Conservation (phyloP, 306 rosid species). For the Leucaena leucocephala region DNA sequence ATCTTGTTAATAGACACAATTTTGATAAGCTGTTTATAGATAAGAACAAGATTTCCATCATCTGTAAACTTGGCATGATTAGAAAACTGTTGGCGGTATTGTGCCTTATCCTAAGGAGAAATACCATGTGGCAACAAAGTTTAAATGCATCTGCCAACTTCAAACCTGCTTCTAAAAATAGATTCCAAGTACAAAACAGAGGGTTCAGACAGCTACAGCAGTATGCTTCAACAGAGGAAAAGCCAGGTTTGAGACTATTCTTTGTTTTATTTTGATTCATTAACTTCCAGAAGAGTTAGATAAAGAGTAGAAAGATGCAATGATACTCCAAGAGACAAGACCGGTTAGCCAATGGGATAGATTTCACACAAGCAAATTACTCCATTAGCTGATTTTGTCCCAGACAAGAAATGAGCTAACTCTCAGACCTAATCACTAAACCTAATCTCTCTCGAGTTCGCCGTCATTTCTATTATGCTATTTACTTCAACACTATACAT, state of each 20-base stretch:
- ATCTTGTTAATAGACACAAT: not conserved
- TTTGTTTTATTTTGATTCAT: not conserved
- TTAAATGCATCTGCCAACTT: not conserved
- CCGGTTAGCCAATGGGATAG: not conserved
- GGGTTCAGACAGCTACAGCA: not conserved
- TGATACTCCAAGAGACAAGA: not conserved
- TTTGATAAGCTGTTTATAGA: not conserved
- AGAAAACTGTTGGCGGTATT: not conserved
- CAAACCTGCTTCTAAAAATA: constrained; percentile 1
- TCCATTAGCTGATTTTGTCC: not conserved
- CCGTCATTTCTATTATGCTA: constrained; percentile 1
- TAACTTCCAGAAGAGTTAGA: not conserved
- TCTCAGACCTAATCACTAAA: not conserved
- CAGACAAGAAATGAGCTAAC: not conserved
- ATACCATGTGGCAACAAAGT: not conserved
- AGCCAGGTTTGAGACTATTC: not conserved
- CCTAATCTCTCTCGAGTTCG: not conserved
- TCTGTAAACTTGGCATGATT: not conserved
- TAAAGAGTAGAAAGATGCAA: not conserved
- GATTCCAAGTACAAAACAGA: not conserved
- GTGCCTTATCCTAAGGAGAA: not conserved
- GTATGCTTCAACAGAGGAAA: not conserved
- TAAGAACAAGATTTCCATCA: constrained; percentile 11
- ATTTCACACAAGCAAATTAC: not conserved
- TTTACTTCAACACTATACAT: constrained; percentile 1